A percentile compares a stretch with the other conserved stretches of the same genome.
Conservation (phyloP, 371 early-diverging fungal species). For the Batkoa obscura region DNA sequence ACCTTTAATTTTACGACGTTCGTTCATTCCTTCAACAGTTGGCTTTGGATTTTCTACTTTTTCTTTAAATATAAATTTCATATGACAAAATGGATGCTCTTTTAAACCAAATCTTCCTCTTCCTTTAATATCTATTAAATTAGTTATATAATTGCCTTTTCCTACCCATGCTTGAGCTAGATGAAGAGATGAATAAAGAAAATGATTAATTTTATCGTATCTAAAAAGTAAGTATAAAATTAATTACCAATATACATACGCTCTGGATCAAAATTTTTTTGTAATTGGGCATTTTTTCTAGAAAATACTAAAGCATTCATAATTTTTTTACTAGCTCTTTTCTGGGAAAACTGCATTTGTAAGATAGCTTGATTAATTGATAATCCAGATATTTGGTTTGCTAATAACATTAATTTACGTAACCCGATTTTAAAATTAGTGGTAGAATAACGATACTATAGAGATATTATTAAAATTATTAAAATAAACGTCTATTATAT, state of each 20-base stretch:
- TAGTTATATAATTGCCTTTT: conserved; percentile 52
- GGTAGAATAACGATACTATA: conserved; percentile 44
- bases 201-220: not conserved
- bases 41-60: conserved; percentile 13
- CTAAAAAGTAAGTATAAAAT: not conserved
- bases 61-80: conserved; percentile 63
- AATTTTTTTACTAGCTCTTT: conserved; percentile 49
- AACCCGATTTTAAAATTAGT: conserved; percentile 53
- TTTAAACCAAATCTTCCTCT: conserved; percentile 67
- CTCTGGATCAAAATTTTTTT: conserved; percentile 41
- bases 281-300: conserved; percentile 41
- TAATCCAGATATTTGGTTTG: conserved; percentile 62
- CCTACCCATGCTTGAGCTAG: conserved; percentile 74
- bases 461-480: no score
- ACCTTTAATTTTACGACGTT: conserved; percentile 24
- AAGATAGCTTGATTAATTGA: conserved; percentile 58
- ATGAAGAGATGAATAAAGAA: not conserved
- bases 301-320: conserved; percentile 53
- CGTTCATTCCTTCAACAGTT: conserved; percentile 15
- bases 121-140: conserved; percentile 50
- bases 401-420: conserved; percentile 66
- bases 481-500: no score
- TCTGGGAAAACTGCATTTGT: conserved; percentile 74
- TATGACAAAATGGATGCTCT: conserved; percentile 56
- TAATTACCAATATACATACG: conserved; percentile 27